Evolutionary conservation across 2,329 filamentous ascomycete genomes (phyloP).

Genomic region (Colletotrichum sp.): DNA sequence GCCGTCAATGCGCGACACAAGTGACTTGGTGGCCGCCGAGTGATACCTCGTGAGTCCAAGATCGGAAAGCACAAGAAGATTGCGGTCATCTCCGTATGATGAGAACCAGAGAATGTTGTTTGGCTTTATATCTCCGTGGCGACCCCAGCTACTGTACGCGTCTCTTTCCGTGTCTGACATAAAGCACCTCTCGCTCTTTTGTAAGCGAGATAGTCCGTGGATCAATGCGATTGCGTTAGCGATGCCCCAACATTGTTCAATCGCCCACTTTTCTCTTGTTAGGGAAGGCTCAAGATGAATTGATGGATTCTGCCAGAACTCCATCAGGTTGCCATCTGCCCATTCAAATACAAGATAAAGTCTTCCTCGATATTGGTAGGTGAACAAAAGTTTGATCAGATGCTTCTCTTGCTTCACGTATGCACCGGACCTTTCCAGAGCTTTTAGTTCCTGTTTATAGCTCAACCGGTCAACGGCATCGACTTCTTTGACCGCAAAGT

Average conservation of each 20-base stretch:
- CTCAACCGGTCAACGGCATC: not conserved
- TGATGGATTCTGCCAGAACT: not conserved
- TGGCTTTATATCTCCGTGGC: slow-evolving; percentile 15
- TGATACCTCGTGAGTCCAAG: slow-evolving; percentile 5
- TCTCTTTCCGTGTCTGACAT: not conserved
- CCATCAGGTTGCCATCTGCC: slow-evolving; percentile 20
- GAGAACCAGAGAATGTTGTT: slow-evolving; percentile 8
- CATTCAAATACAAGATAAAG: slow-evolving; percentile 22
- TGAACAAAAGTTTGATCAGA: slow-evolving; percentile 19
- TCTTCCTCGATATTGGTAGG: not conserved
- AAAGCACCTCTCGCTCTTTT: not conserved
- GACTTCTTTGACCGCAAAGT: slow-evolving; percentile 11
- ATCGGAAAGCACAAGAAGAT: not conserved
- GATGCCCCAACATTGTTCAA: slow-evolving; percentile 1
- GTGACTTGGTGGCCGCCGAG: not conserved
- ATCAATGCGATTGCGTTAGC: not conserved
- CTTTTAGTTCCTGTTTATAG: not conserved
- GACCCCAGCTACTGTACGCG: not conserved
- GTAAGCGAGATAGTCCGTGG: not conserved
- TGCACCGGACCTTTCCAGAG: not conserved
- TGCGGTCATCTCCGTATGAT: not conserved
- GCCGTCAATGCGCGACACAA: not conserved
- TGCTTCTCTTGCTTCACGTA: not conserved
- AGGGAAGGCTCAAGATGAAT: not conserved
- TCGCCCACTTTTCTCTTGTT: not conserved